phyloP scores from a whole-genome alignment of 148 eudicot genomes.

The Suaeda aralocaspica region DNA sequence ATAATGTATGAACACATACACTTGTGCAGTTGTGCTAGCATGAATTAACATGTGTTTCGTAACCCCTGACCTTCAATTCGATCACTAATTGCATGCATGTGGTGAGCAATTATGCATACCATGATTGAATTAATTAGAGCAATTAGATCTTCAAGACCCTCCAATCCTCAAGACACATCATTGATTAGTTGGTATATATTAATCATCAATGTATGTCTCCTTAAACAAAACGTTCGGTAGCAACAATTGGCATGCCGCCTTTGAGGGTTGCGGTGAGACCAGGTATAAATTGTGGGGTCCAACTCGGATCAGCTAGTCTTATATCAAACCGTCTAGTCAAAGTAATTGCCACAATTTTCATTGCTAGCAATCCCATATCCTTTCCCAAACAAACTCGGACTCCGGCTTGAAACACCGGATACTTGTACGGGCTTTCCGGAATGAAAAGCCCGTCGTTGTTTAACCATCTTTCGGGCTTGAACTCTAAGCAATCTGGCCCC shows the following conservation, averaged over 20 bases:
- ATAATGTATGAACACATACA: background rate
- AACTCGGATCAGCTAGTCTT: conserved; percentile 21
- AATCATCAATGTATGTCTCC: background rate
- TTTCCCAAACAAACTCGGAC: conserved; percentile 41
- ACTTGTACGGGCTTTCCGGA: conserved; percentile 34
- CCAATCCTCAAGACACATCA: too few species aligned
- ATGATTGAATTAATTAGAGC: background rate
- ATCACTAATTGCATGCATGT: conserved; percentile 7
- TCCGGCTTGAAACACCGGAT: conserved; percentile 50
- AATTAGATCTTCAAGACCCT: background rate
- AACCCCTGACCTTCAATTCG: background rate
- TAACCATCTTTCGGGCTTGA: conserved; percentile 55
- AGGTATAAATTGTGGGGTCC: conserved; percentile 40
- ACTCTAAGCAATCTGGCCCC: conserved; percentile 39
- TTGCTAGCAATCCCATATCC: conserved; percentile 31
- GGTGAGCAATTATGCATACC: conserved; percentile 3
- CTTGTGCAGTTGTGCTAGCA: background rate
- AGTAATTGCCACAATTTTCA: conserved; percentile 40
- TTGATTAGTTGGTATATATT: background rate
- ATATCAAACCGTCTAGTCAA: conserved; percentile 38
- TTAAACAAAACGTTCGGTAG: conserved; percentile 26
- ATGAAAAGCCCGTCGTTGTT: conserved; percentile 24
- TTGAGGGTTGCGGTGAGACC: conserved; percentile 60
- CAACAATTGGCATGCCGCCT: conserved; percentile 52
- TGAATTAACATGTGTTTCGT: background rate